Percentiles rank a stretch among this genome's conserved stretches.
Evolutionary conservation across 192 early-diverging fungal genomes (phyloP).

Genomic region (Mortierella alpina): DNA sequence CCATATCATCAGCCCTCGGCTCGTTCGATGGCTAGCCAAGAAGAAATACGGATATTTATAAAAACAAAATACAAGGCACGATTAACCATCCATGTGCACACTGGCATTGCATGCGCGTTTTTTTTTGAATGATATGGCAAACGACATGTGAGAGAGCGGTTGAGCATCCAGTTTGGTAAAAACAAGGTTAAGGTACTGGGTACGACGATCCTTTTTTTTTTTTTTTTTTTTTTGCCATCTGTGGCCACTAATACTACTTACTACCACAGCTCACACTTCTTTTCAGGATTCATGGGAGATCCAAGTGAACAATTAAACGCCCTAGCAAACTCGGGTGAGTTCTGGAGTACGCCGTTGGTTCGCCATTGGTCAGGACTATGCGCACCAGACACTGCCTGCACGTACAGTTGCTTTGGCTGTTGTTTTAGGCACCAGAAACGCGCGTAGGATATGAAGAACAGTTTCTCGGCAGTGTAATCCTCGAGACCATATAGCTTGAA

Average conservation of each 20-base stretch:
- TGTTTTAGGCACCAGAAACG: conserved; percentile 68
- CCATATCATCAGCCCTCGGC: conserved; percentile 62
- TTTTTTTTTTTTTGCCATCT: too few species aligned
- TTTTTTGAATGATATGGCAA: too few species aligned
- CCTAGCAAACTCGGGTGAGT: conserved; percentile 71
- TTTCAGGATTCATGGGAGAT: conserved; percentile 70
- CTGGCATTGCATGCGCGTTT: too few species aligned
- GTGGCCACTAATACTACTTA: too few species aligned
- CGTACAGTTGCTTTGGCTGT: conserved; percentile 37
- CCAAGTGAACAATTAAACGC: conserved; percentile 71
- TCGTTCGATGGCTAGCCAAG: conserved; percentile 75
- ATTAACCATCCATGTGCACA: neutral
- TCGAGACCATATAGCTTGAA: conserved; percentile 55
- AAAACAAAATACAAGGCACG: neutral
- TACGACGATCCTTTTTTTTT: too few species aligned
- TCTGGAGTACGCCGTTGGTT: conserved; percentile 72
- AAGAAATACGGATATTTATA: conserved; percentile 74
- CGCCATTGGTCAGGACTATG: conserved; percentile 72
- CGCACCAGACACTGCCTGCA: conserved; percentile 52
- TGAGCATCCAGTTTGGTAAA: too few species aligned
- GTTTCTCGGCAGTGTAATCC: conserved; percentile 62
- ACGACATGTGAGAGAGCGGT: too few species aligned
- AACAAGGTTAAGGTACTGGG: too few species aligned
- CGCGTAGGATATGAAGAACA: conserved; percentile 74
- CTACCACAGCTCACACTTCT: conserved; percentile 58